These are phyloP conservation scores for Tricharina praecox DNA, from an alignment of 495 filamentous ascomycete genomes.

Conservation along the genomic window DNA sequence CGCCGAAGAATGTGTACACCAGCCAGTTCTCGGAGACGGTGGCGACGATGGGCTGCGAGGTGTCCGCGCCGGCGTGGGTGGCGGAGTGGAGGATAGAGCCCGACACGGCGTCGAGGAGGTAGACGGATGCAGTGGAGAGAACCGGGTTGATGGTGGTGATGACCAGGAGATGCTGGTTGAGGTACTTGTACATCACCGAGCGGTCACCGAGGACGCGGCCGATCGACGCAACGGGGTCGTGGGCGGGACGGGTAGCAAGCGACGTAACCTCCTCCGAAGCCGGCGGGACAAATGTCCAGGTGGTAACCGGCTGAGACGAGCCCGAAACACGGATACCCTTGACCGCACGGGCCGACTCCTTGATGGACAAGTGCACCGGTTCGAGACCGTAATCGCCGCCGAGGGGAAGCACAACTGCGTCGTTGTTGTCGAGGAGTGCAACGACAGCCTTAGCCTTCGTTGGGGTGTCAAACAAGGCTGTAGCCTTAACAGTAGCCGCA, in stretches of 20 bases:
- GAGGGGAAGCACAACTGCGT: conserved; percentile 14
- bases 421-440: conserved; percentile 14
- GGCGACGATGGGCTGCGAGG: conserved; percentile 53
- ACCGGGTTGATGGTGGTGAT: conserved; percentile 47
- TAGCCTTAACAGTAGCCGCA: conserved; percentile 27
- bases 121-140: conserved; percentile 44
- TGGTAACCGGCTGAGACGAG: conserved; percentile 34
- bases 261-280: conserved; percentile 47
- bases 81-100: conserved; percentile 57
- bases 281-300: conserved; percentile 62
- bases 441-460: conserved; percentile 16
- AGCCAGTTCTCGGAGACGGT: conserved; percentile 90
- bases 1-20: conserved; percentile 66
- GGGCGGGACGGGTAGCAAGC: conserved; percentile 47
- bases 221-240: conserved; percentile 87
- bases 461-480: conserved; percentile 36
- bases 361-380: neutral
- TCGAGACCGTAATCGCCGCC: neutral
- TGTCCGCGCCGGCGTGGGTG: conserved; percentile 58
- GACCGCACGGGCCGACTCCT: conserved; percentile 25
- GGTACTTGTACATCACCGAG: conserved; percentile 89
- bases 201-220: conserved; percentile 83
- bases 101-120: conserved; percentile 74
- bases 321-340: conserved; percentile 40
- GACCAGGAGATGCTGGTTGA: conserved; percentile 73